Conservation (phyloP, 495 filamentous ascomycete genomes). For the Jackrogersella minutella region DNA sequence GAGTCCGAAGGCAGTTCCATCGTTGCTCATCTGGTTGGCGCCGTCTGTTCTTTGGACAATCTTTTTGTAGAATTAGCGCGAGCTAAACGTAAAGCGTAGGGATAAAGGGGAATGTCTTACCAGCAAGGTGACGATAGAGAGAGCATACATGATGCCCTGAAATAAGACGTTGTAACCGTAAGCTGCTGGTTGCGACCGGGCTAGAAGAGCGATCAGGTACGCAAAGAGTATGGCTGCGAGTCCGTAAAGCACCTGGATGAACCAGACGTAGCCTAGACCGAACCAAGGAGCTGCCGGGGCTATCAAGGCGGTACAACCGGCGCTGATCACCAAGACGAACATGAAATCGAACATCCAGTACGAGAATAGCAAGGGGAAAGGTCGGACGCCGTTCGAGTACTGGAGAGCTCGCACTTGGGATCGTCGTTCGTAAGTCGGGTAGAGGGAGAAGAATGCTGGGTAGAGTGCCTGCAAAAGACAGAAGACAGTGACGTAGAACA, state of each 20-base stretch:
- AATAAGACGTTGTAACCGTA: conserved; percentile 71
- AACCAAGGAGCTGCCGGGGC: conserved; percentile 71
- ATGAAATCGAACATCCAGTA: conserved; percentile 75
- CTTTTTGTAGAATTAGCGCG: conserved; percentile 59
- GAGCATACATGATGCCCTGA: conserved; percentile 68
- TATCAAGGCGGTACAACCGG: conserved; percentile 68
- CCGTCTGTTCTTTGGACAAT: conserved; percentile 66
- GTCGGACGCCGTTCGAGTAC: conserved; percentile 73
- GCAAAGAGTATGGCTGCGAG: conserved; percentile 72
- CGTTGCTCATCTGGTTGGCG: conserved; percentile 66
- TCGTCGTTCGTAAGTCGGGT: conserved; percentile 73
- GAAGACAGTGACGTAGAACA: conserved; percentile 62
- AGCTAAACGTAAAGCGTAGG: conserved; percentile 60
- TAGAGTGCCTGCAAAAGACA: conserved; percentile 72
- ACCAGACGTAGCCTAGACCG: conserved; percentile 75
- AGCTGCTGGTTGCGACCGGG: conserved; percentile 70
- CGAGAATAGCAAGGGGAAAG: conserved; percentile 68
- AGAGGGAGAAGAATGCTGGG: conserved; percentile 77
- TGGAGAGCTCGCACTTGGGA: conserved; percentile 73
- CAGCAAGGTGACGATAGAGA: conserved; percentile 67
- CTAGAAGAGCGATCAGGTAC: conserved; percentile 77
- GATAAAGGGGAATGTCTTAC: conserved; percentile 49
- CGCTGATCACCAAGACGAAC: conserved; percentile 64
- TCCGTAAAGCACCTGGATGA: conserved; percentile 79
- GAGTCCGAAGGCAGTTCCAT: conserved; percentile 68